Conservation (phyloP, 2,329 filamentous ascomycete species). For the Colletotrichum acutatum region DNA sequence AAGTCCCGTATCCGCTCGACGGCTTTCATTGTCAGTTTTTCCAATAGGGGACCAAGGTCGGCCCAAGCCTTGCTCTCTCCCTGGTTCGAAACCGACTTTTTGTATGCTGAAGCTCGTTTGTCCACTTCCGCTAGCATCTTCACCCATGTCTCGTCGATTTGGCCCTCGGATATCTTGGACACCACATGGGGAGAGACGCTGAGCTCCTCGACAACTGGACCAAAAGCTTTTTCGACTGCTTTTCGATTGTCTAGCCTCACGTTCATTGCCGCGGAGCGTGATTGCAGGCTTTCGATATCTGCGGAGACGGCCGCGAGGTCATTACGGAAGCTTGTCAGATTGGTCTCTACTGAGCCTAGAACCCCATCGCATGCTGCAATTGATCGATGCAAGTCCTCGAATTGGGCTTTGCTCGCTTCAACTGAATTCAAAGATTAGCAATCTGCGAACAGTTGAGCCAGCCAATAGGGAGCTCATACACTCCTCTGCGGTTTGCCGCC, state of each 20-base stretch:
- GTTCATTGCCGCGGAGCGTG: slow-evolving; percentile 84
- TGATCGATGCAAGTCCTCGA: slow-evolving; percentile 89
- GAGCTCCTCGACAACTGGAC: slow-evolving; percentile 90
- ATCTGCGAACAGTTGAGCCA: not conserved
- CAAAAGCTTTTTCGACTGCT: slow-evolving; percentile 87
- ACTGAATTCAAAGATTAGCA: slow-evolving; percentile 57
- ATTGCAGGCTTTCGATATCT: slow-evolving; percentile 94
- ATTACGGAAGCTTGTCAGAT: slow-evolving; percentile 91
- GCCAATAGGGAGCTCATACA: slow-evolving; percentile 62
- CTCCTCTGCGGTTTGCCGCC: slow-evolving; percentile 74
- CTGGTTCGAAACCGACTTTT: slow-evolving; percentile 71
- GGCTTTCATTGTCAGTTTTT: slow-evolving; percentile 85
- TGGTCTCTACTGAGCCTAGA: slow-evolving; percentile 90
- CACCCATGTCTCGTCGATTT: slow-evolving; percentile 90
- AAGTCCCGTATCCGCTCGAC: slow-evolving; percentile 93
- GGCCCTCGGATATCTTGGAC: slow-evolving; percentile 85
- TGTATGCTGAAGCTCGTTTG: slow-evolving; percentile 77
- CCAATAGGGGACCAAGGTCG: slow-evolving; percentile 86
- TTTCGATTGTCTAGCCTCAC: slow-evolving; percentile 89
- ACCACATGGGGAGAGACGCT: slow-evolving; percentile 88
- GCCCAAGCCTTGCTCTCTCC: slow-evolving; percentile 78
- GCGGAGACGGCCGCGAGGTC: slow-evolving; percentile 92
- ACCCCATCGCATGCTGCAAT: slow-evolving; percentile 94
- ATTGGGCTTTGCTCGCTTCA: slow-evolving; percentile 83
- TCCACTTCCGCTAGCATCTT: slow-evolving; percentile 87